These are phyloP conservation scores for Scedosporium dehoogii DNA, from an alignment of 2,329 filamentous ascomycete species.

Conservation along the genomic window DNA sequence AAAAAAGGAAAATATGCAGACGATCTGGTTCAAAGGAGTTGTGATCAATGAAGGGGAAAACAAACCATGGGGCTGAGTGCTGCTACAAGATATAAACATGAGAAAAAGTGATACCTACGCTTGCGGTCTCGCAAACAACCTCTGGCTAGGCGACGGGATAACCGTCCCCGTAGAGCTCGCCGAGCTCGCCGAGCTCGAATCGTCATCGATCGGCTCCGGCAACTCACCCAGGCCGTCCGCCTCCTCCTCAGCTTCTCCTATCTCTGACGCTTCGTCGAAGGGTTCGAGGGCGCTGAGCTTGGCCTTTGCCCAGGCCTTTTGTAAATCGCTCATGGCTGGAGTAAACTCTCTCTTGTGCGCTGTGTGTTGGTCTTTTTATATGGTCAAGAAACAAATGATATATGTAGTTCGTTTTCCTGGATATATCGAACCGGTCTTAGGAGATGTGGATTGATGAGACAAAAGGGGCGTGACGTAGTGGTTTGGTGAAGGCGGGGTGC, in stretches of 20 bases:
- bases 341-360: background rate
- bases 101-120: conserved; percentile 37
- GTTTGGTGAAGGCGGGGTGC: too few relatives aligned
- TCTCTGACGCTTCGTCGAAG: conserved; percentile 44
- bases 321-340: conserved; percentile 66
- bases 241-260: conserved; percentile 13
- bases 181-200: conserved; percentile 61
- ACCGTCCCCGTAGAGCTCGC: conserved; percentile 83
- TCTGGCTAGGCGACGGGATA: conserved; percentile 64
- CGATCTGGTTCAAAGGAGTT: background rate
- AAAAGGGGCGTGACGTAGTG: too few relatives aligned
- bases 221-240: background rate
- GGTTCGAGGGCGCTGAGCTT: conserved; percentile 52
- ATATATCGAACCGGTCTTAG: too few relatives aligned
- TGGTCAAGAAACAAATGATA: background rate
- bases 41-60: conserved; percentile 7
- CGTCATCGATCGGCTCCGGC: conserved; percentile 39
- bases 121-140: conserved; percentile 61
- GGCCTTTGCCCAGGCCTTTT: conserved; percentile 67
- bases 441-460: too few relatives aligned
- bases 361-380: background rate
- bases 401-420: background rate
- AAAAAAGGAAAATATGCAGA: too few relatives aligned
- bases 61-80: background rate
- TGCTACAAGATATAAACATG: background rate